Evolutionary conservation across 371 early-diverging fungal genomes (phyloP).

Genomic region (Haplosporangium sp.): DNA sequence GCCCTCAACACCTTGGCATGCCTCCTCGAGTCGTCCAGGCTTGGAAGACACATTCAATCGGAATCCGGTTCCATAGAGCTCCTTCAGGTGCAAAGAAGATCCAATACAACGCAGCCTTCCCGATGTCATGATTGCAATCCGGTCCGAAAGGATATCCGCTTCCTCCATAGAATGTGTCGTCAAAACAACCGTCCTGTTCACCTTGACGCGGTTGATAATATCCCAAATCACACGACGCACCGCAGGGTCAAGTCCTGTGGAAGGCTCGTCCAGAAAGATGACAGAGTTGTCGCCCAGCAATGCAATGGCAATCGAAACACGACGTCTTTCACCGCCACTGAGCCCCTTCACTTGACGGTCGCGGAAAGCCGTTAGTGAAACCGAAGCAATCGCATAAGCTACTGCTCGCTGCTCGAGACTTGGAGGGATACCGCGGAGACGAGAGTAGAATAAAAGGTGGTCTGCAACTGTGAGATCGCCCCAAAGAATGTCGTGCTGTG

Average conservation of each 20-base stretch:
- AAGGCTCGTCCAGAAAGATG: constrained; percentile 69
- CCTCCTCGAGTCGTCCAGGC: constrained; percentile 45
- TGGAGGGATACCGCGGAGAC: constrained; percentile 71
- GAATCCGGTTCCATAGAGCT: constrained; percentile 79
- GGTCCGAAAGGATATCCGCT: constrained; percentile 68
- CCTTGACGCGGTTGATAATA: constrained; percentile 68
- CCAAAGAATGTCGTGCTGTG: constrained; percentile 84
- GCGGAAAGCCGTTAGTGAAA: constrained; percentile 60
- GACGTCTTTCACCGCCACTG: constrained; percentile 66
- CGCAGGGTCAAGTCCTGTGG: constrained; percentile 74
- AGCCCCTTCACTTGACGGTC: constrained; percentile 67
- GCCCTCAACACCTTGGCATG: constrained; percentile 43
- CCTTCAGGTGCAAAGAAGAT: constrained; percentile 67
- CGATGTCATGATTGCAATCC: constrained; percentile 76
- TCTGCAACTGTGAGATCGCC: constrained; percentile 78
- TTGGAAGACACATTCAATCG: constrained; percentile 58
- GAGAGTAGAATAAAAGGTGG: constrained; percentile 77
- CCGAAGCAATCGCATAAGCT: constrained; percentile 58
- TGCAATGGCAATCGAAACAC: constrained; percentile 64
- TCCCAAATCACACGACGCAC: constrained; percentile 78
- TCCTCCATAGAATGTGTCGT: constrained; percentile 84
- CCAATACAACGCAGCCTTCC: constrained; percentile 75
- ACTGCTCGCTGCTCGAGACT: constrained; percentile 62
- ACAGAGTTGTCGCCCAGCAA: constrained; percentile 60
- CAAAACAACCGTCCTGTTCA: constrained; percentile 69